These are phyloP conservation scores for Stephania japonica DNA, from an alignment of 164 flowering plant genomes.

Conservation along the genomic window DNA sequence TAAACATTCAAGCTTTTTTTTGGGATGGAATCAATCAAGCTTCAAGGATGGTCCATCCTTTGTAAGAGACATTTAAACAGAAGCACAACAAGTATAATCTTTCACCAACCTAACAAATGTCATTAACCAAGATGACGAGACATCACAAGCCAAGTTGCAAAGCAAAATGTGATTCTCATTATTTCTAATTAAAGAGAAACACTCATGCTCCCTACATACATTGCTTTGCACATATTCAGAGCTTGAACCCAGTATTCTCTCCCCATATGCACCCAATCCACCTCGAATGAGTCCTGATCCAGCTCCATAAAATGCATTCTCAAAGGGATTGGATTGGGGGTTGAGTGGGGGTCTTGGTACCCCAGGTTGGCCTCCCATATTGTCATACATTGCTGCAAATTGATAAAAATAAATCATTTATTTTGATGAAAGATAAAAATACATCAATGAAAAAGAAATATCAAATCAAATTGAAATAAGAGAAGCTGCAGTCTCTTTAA, in stretches of 20 bases:
- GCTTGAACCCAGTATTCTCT: slow-evolving; percentile 73
- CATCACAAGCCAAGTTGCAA: neutral
- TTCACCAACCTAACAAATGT: neutral
- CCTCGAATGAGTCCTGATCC: slow-evolving; percentile 74
- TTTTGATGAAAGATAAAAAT: neutral
- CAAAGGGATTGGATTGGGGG: slow-evolving; percentile 62
- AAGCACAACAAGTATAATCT: neutral
- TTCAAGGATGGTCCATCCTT: neutral
- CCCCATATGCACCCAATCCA: slow-evolving; percentile 89
- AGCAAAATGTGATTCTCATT: neutral
- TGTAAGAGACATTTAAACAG: neutral
- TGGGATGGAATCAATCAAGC: neutral
- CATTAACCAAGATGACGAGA: neutral
- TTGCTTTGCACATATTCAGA: slow-evolving; percentile 95
- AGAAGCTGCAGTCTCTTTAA: neutral
- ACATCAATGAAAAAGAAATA: neutral
- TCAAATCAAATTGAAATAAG: neutral
- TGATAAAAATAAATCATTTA: neutral
- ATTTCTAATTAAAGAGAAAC: neutral
- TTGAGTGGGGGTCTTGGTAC: slow-evolving; percentile 38
- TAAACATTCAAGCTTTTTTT: neutral
- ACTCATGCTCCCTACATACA: slow-evolving; percentile 46
- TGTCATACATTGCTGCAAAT: slow-evolving; percentile 55
- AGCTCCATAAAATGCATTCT: slow-evolving; percentile 67
- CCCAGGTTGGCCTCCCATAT: slow-evolving; percentile 51